Evolutionary conservation across 345 rosid genomes (phyloP).

Genomic region (Pelargonium nanum): DNA sequence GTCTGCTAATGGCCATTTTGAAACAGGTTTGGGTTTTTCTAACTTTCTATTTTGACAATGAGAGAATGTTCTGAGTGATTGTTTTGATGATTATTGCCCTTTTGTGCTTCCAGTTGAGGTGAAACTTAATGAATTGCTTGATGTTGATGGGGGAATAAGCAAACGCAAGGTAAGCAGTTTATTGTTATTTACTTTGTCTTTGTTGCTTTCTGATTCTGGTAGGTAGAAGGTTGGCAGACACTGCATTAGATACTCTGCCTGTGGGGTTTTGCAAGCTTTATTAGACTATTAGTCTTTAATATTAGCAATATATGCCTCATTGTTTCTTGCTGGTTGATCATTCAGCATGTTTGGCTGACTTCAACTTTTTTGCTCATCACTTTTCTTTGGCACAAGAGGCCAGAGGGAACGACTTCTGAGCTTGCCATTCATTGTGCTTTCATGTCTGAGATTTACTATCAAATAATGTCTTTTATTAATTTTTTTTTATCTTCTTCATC

Average conservation of each 20-base stretch:
- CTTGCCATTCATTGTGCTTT: not conserved
- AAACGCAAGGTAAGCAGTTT: slow-evolving; percentile 62
- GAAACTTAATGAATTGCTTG: slow-evolving; percentile 92
- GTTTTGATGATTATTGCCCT: slow-evolving; percentile 1
- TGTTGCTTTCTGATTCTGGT: not conserved
- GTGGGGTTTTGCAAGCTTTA: no score
- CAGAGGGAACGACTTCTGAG: not conserved
- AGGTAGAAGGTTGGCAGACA: not conserved
- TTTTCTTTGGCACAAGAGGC: no score
- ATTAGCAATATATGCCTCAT: no score
- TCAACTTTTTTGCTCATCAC: no score
- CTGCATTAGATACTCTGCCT: no score
- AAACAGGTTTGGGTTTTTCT: slow-evolving; percentile 49
- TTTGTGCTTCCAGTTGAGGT: slow-evolving; percentile 66
- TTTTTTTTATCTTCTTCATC: not conserved
- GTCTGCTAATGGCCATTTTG: slow-evolving; percentile 61
- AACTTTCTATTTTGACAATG: slow-evolving; percentile 1
- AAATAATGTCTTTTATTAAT: not conserved
- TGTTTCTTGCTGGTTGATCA: no score
- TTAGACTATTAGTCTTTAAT: no score
- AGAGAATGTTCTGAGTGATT: not conserved
- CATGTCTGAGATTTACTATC: not conserved
- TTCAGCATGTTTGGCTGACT: no score
- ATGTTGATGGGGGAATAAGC: slow-evolving; percentile 83
- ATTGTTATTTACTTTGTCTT: slow-evolving; percentile 1